Conservation (phyloP, 2,329 filamentous ascomycete genomes). For the Fusarium odoratissimum region DNA sequence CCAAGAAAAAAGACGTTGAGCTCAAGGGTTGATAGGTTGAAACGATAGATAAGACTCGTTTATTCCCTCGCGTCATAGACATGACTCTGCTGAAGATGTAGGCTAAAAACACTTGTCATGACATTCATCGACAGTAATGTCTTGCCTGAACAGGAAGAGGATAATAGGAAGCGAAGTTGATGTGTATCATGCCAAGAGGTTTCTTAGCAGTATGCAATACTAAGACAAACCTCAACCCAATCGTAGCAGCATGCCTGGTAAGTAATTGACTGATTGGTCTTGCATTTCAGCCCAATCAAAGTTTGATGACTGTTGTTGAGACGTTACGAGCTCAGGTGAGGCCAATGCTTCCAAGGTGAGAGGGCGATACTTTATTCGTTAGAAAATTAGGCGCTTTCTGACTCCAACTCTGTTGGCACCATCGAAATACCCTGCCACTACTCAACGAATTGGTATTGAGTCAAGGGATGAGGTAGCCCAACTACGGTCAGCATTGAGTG, state of each 20-base stretch:
- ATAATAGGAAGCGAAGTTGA: not conserved
- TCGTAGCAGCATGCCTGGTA: conserved; percentile 32
- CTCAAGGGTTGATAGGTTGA: conserved; percentile 5
- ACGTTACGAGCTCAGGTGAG: conserved; percentile 33
- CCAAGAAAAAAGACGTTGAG: conserved; percentile 2
- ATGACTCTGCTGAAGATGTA: conserved; percentile 1
- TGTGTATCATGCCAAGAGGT: conserved; percentile 27
- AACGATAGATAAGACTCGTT: conserved; percentile 19
- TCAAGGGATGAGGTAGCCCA: conserved; percentile 3
- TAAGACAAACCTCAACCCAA: conserved; percentile 36
- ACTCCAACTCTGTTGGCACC: conserved; percentile 33
- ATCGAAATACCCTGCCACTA: conserved; percentile 26
- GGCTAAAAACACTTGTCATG: conserved; percentile 10
- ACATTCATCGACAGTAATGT: conserved; percentile 6
- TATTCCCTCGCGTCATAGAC: conserved; percentile 36
- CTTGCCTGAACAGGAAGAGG: conserved; percentile 15
- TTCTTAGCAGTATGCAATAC: conserved; percentile 30
- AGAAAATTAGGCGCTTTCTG: conserved; percentile 19
- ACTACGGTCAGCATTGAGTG: conserved; percentile 18
- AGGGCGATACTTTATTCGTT: conserved; percentile 22
- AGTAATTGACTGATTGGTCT: conserved; percentile 32
- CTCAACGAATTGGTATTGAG: conserved; percentile 30
- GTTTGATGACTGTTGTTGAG: conserved; percentile 34
- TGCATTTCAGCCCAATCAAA: conserved; percentile 25
- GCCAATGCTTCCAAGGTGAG: conserved; percentile 19